Conservation (phyloP, 2,329 filamentous ascomycete genomes). For the Aspergillus floridensis region DNA sequence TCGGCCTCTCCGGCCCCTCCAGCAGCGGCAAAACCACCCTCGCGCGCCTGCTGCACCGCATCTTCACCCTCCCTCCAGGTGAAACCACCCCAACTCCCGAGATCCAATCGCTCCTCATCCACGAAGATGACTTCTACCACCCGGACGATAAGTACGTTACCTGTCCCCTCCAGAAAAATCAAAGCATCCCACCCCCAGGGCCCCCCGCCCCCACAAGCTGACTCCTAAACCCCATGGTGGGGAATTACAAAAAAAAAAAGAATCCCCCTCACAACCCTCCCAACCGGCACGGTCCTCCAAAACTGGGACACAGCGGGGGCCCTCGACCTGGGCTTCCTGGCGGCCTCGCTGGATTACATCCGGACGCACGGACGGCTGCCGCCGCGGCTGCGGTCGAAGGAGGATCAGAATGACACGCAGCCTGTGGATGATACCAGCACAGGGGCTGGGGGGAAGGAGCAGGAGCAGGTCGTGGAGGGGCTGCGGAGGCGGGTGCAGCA, state of each 20-base stretch:
- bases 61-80: slow-evolving; percentile 54
- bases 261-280: slow-evolving; percentile 48
- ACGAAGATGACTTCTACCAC: slow-evolving; percentile 95
- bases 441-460: slow-evolving; percentile 22
- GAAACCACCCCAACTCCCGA: no score
- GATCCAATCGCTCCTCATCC: slow-evolving; percentile 65
- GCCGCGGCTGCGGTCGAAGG: slow-evolving; percentile 53
- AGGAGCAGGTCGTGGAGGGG: neutral
- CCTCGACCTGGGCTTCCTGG: slow-evolving; percentile 68
- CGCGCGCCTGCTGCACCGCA: slow-evolving; percentile 75
- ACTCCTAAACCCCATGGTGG: no score
- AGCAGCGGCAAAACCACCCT: slow-evolving; percentile 95
- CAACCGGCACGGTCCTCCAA: slow-evolving; percentile 57
- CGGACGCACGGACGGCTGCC: slow-evolving; percentile 59
- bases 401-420: slow-evolving; percentile 55
- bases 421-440: slow-evolving; percentile 40
- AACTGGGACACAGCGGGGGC: slow-evolving; percentile 92
- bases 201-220: no score
- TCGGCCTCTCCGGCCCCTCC: slow-evolving; percentile 85
- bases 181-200: no score
- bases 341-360: slow-evolving; percentile 67
- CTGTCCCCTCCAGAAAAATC: no score
- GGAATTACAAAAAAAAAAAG: slow-evolving; percentile 20
- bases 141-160: slow-evolving; percentile 65
- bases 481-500: neutral